A percentile compares a stretch with the other conserved stretches of the same genome.
phyloP scores from a whole-genome alignment of 75 land plant genomes.

The Cunninghamia lanceolata region DNA sequence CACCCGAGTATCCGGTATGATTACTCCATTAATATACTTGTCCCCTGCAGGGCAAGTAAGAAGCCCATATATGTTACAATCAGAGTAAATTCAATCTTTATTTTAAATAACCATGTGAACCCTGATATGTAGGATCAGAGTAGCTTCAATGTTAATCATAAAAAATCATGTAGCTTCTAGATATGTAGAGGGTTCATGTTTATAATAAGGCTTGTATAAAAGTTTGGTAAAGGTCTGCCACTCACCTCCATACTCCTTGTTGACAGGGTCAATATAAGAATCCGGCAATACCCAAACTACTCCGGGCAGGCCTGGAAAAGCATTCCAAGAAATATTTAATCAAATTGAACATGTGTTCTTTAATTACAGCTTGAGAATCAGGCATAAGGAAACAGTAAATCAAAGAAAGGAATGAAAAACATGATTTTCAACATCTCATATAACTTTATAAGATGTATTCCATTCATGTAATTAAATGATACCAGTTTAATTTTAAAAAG shows the following conservation, averaged over 20 bases:
- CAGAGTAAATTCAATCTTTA: not conserved
- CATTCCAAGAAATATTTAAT: not conserved
- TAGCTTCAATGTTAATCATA: not conserved
- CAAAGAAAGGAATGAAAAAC: not conserved
- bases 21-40: constrained; percentile 12
- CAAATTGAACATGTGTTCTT: not conserved
- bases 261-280: constrained; percentile 64
- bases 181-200: not conserved
- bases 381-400: not conserved
- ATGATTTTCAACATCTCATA: not conserved
- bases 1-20: constrained; percentile 8
- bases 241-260: constrained; percentile 71
- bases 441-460: too few species aligned
- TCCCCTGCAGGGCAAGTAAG: not conserved
- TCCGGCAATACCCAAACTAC: constrained; percentile 67
- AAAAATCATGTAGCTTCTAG: not conserved
- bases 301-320: constrained; percentile 50
- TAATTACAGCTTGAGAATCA: not conserved
- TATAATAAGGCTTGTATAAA: not conserved
- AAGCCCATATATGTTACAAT: not conserved
- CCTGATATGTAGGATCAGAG: not conserved
- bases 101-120: not conserved
- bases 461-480: not conserved
- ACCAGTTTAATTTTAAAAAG: not conserved
- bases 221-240: too few species aligned